Evolutionary conservation across 768 basidiomycete genomes (phyloP), one percentile per base, ranked within the genome.

Genomic region (Xerocomus potaroensis): DNA sequence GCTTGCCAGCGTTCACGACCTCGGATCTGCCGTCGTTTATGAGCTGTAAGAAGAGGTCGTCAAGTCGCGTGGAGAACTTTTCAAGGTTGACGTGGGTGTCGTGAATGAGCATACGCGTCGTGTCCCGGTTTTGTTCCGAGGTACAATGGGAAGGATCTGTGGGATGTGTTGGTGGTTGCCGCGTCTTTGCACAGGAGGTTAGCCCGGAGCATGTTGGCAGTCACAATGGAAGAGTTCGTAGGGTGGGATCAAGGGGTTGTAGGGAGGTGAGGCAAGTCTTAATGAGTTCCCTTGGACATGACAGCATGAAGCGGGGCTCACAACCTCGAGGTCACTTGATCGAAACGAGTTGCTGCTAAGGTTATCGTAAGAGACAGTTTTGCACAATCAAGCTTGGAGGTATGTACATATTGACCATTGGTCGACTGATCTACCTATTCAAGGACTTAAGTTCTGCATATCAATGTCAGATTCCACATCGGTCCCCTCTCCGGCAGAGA

Each of bases 41-140:
- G 24, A 87, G 72, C 10, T 63, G 62, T 2, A 78, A 63, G n/a
- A n/a, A n/a, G 19, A 88, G 69, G n/a, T 64, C 64, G 34, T 77
- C 79, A 12, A 82, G 76, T 24, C 75, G 73, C 8, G 67, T 67
- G 0, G 81, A 77, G 49, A 88, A 87, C 54, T 70, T 77, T 63
- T 89, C 84, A 27, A 89, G 72, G 50, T 81, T 78, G 18, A 75
- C 77, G 46, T 87, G 84, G 1, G 84, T 87, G 59, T 89, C 87
- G 53, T 87, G 79, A 18, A 89, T 67, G 11, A 88, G 72, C 54
- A 87, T 74, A 31, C 85, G 78, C 68, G 82, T 82, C 6, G 86
- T n/a, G n/a, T n/a, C 11, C 76, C 78, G 9, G 77, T 75, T 54
- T 77, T 86, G 66, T 88, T 85, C 23, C 77, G 54, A 4, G 85